phyloP scores from a whole-genome alignment of 2,329 filamentous ascomycete species.

The Ophiosphaerella herpotricha region DNA sequence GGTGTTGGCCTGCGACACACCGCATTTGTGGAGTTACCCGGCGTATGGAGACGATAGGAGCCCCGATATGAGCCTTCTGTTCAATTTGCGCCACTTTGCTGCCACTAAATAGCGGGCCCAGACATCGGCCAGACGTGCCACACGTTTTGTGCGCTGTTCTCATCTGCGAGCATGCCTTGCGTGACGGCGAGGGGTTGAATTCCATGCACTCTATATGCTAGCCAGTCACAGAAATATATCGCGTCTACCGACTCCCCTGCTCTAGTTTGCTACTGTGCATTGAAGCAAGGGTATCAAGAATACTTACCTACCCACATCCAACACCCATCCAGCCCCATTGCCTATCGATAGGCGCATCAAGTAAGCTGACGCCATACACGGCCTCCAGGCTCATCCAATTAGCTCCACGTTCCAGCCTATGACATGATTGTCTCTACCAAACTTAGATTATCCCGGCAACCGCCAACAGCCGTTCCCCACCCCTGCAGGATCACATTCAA shows the following conservation, averaged over 20 bases:
- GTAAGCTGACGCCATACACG: background rate
- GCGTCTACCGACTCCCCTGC: conserved; percentile 8
- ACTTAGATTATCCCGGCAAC: background rate
- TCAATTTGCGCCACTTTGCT: background rate
- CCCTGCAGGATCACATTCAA: no score
- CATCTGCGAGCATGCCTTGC: conserved; percentile 30
- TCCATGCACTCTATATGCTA: conserved; percentile 19
- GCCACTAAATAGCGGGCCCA: conserved; percentile 4
- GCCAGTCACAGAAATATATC: conserved; percentile 8
- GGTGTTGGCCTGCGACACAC: conserved; percentile 28
- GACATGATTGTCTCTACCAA: background rate
- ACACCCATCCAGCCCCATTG: conserved; percentile 4
- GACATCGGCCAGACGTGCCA: conserved; percentile 16
- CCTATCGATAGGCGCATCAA: conserved; percentile 1
- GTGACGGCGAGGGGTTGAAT: conserved; percentile 22
- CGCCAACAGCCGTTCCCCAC: background rate
- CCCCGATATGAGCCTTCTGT: background rate
- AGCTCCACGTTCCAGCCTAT: background rate
- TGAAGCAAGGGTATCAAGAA: conserved; percentile 37
- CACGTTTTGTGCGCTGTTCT: conserved; percentile 25
- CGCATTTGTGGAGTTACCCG: conserved; percentile 18
- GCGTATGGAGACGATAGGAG: conserved; percentile 7
- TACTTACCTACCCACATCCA: conserved; percentile 1
- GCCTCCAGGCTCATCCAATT: background rate
- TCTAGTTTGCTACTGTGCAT: conserved; percentile 14